Base-by-base conservation (phyloP, 805 yeast genomes). In the Yarrowia phangngaensis region DNA sequence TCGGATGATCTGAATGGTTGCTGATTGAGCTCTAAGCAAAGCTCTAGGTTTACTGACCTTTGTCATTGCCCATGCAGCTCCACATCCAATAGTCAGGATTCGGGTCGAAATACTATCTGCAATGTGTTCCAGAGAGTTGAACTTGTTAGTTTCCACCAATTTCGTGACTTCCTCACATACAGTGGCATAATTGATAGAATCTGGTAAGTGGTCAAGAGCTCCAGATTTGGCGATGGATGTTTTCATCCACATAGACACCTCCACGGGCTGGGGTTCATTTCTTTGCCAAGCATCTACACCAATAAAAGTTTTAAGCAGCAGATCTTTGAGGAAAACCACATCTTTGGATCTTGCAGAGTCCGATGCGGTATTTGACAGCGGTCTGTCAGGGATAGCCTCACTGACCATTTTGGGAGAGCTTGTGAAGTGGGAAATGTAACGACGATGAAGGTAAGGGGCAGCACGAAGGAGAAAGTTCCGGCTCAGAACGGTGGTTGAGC, bases 121-220 rank as follows among this genome's bases (percentile, higher is more conserved):
- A 5, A 75, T 61, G 6, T 60, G 62, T 60, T 64, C 55, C 58
- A 65, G 65, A 62, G 70, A 65, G 20, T 48, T 60, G 50, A 60
- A 68, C 17, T 65, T 66, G 52, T 71, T 63, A 5, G 61, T 46
- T 30, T 70, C 74, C 54, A 84, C 75, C 54, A 66, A 74, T 4
- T 71, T 69, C 29, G 75, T 63, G n/a, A 90, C 67, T 30, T 77
- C 76, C 43, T 86, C 70, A 4, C 90, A 78, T 4, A 90, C 73
- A 4, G 80, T 88, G 2, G 95, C 97, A 64, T 90, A 90, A 64
- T 90, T 90, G 54, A 90, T 74, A 4, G 96, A 83, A 58, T 83
- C 78, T 52, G 78, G 75, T 56, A 90, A 71, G 60, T 89, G 90
- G 65, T 90, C 97, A 0, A 80, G 76, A 9, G 67, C 65, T n/a